Conservation (phyloP, 495 filamentous ascomycete species). For the Trichoderma orchidacearum region DNA sequence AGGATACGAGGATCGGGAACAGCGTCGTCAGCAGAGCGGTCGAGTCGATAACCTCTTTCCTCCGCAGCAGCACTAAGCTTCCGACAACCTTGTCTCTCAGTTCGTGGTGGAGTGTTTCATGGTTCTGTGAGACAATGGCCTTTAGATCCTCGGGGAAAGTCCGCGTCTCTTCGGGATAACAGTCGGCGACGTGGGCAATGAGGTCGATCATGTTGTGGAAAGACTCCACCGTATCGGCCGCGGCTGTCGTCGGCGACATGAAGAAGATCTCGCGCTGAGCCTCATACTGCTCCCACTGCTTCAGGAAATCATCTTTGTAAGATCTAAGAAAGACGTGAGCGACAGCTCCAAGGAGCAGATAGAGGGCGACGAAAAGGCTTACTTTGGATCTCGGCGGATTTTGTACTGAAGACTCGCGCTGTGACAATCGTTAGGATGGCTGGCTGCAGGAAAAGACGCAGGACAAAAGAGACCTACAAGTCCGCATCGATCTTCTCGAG, state of each 20-base stretch:
- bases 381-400: constrained; percentile 70
- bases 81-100: constrained; percentile 89
- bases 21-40: constrained; percentile 68
- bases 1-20: constrained; percentile 80
- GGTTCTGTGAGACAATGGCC: constrained; percentile 64
- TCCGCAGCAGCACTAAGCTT: constrained; percentile 71
- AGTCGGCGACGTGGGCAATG: constrained; percentile 82
- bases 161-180: constrained; percentile 69
- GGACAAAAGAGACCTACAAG: constrained; percentile 33
- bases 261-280: constrained; percentile 83
- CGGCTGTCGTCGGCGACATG: constrained; percentile 60
- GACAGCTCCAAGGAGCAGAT: neutral
- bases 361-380: neutral
- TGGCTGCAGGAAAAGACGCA: neutral
- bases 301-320: constrained; percentile 73
- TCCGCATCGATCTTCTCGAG: constrained; percentile 93
- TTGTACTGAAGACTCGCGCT: constrained; percentile 82
- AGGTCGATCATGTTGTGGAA: constrained; percentile 81
- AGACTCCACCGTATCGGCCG: constrained; percentile 61
- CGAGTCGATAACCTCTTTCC: constrained; percentile 86
- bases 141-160: constrained; percentile 72
- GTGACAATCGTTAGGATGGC: constrained; percentile 7
- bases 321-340: constrained; percentile 33
- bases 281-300: constrained; percentile 88
- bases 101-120: constrained; percentile 64